These are phyloP conservation scores for Paratrypanosoma confusum DNA, from an alignment of 208 protist species.

Conservation along the genomic window DNA sequence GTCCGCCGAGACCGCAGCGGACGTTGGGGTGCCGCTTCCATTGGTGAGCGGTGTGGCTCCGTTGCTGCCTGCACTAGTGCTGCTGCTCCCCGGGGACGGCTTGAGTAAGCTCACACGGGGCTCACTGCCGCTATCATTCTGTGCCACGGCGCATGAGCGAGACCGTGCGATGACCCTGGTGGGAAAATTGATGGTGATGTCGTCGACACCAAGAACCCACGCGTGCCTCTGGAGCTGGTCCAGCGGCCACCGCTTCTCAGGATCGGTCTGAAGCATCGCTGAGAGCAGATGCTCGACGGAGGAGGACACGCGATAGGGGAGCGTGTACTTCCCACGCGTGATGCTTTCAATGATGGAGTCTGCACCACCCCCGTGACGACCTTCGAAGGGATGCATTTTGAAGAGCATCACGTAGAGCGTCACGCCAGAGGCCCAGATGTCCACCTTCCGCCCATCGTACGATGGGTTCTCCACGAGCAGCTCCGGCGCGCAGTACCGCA, in stretches of 20 bases:
- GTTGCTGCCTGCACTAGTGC: too few relatives aligned
- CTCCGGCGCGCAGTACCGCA: constrained; percentile 78
- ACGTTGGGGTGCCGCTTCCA: too few relatives aligned
- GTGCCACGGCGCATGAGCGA: neutral
- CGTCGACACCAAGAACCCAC: constrained; percentile 30
- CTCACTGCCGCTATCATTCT: too few relatives aligned
- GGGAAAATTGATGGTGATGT: neutral
- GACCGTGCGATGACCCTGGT: neutral
- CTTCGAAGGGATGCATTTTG: constrained; percentile 86
- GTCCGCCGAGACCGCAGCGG: neutral
- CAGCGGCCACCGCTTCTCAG: constrained; percentile 60
- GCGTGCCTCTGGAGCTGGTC: constrained; percentile 62
- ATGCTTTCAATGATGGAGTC: constrained; percentile 59
- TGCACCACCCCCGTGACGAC: constrained; percentile 26
- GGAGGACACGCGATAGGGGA: constrained; percentile 40
- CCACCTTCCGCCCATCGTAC: constrained; percentile 86
- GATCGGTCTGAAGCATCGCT: constrained; percentile 65
- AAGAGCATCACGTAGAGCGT: constrained; percentile 88
- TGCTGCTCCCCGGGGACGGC: too few relatives aligned
- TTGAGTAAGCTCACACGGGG: too few relatives aligned
- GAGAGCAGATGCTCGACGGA: constrained; percentile 40
- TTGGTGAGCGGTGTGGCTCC: too few relatives aligned
- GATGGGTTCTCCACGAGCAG: constrained; percentile 43
- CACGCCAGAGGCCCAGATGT: constrained; percentile 83
- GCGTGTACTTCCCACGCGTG: constrained; percentile 24